A percentile compares a stretch with the other conserved stretches of the same genome.
Evolutionary conservation across 768 basidiomycete species (phyloP).

Genomic region (Mrakia blollopis): DNA sequence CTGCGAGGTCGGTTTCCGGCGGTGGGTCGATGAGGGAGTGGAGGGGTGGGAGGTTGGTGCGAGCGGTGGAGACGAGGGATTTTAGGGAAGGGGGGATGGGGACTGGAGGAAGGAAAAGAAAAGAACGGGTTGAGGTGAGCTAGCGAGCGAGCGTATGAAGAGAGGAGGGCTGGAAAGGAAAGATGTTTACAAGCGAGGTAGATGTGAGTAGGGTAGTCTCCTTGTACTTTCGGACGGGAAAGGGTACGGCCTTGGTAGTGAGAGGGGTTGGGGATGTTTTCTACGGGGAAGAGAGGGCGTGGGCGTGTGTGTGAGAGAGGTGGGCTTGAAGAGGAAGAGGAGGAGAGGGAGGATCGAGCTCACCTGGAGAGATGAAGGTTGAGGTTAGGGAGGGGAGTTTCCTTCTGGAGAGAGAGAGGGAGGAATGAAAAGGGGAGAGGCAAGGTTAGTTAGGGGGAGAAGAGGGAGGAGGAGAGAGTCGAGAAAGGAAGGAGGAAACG

Average conservation of each 20-base stretch:
- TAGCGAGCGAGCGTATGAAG: background rate
- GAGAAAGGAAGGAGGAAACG: background rate
- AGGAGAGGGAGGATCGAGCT: background rate
- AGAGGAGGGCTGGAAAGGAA: background rate
- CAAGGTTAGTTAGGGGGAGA: background rate
- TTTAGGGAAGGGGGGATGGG: conserved; percentile 14
- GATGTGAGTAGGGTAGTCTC: conserved; percentile 25
- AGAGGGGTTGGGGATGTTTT: background rate
- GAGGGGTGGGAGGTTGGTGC: background rate
- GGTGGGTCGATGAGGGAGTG: conserved; percentile 23
- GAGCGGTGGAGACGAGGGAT: background rate
- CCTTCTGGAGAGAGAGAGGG: background rate
- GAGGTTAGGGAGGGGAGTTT: no score
- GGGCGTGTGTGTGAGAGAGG: background rate
- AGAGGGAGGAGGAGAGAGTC: background rate
- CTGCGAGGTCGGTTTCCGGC: background rate
- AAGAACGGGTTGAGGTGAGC: background rate
- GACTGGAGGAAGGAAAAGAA: background rate
- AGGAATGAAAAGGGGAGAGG: background rate
- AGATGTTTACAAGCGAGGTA: conserved; percentile 10
- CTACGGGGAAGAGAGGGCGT: background rate
- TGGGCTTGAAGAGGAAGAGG: background rate
- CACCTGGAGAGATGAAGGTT: no score
- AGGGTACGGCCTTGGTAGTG: conserved; percentile 8
- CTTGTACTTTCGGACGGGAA: conserved; percentile 18